Evolutionary conservation across 495 filamentous ascomycete species (phyloP).

Genomic region (Trichocladium uniseriatum): DNA sequence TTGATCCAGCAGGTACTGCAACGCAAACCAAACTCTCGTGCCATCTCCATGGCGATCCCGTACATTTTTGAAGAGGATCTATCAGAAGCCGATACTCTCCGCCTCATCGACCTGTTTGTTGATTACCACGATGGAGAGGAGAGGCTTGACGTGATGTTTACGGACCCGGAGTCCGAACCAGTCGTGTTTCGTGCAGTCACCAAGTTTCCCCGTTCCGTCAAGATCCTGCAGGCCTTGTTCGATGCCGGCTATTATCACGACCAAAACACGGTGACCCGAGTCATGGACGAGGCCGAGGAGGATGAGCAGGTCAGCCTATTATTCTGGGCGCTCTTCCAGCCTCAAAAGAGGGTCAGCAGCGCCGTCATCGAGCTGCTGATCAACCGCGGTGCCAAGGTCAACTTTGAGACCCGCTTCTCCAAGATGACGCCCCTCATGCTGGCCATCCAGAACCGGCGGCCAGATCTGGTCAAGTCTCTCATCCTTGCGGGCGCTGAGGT

Average conservation of each 20-base stretch:
- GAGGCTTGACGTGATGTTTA: conserved; percentile 34
- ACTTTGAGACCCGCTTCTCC: conserved; percentile 34
- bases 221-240: conserved; percentile 32
- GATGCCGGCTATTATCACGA: conserved; percentile 42
- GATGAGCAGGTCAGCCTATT: conserved; percentile 35
- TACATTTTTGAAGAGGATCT: conserved; percentile 32
- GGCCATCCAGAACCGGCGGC: conserved; percentile 34
- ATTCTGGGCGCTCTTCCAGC: conserved; percentile 40
- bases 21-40: conserved; percentile 28
- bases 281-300: conserved; percentile 32
- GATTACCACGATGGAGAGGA: conserved; percentile 34
- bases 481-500: conserved; percentile 39
- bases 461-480: conserved; percentile 35
- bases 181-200: conserved; percentile 34
- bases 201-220: conserved; percentile 36
- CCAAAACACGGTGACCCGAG: conserved; percentile 25
- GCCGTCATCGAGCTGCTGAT: conserved; percentile 34
- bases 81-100: conserved; percentile 29
- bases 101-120: conserved; percentile 32
- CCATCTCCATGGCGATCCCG: conserved; percentile 36
- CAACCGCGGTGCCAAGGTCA: conserved; percentile 37
- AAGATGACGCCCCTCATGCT: conserved; percentile 41
- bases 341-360: conserved; percentile 42
- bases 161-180: conserved; percentile 24
- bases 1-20: conserved; percentile 31